These are phyloP conservation scores for Zymoseptoria passerinii DNA, from an alignment of 2,329 filamentous ascomycete species.

Conservation along the genomic window DNA sequence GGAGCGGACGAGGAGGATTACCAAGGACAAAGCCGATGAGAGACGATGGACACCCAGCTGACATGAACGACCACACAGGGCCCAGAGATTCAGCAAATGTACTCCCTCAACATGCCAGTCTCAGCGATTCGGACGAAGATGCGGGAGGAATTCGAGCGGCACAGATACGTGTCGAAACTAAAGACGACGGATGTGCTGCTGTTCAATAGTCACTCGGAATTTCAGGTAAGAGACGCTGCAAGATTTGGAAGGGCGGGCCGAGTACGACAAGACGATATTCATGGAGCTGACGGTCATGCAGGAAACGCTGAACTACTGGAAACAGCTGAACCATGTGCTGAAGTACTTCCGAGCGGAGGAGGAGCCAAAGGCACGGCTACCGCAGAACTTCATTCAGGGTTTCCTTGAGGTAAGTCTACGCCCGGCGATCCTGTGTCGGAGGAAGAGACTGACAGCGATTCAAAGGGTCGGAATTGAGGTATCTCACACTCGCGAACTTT, in stretches of 20 bases:
- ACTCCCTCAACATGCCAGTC: constrained; percentile 82
- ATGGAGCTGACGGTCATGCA: constrained; percentile 31
- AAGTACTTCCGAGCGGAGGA: constrained; percentile 91
- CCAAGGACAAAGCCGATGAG: neutral
- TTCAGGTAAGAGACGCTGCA: constrained; percentile 58
- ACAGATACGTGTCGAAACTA: constrained; percentile 87
- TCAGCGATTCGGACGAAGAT: constrained; percentile 85
- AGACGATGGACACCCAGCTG: neutral
- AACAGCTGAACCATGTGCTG: constrained; percentile 90
- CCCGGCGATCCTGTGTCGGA: neutral
- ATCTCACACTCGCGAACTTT: neutral
- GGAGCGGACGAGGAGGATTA: neutral
- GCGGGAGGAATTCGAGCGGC: constrained; percentile 91
- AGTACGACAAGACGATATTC: neutral
- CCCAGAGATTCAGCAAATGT: constrained; percentile 95
- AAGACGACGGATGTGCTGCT: constrained; percentile 81
- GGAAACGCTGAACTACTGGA: constrained; percentile 99
- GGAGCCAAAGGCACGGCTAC: constrained; percentile 66
- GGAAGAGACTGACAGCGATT: constrained; percentile 2
- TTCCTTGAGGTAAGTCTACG: constrained; percentile 73
- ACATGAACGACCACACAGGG: constrained; percentile 51
- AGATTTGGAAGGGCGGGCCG: too few species aligned
- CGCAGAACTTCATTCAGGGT: constrained; percentile 82
- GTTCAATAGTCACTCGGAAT: constrained; percentile 86
- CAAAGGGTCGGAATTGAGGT: constrained; percentile 21